phyloP scores from a whole-genome alignment of 75 land plant species.

The Pinus taeda region DNA sequence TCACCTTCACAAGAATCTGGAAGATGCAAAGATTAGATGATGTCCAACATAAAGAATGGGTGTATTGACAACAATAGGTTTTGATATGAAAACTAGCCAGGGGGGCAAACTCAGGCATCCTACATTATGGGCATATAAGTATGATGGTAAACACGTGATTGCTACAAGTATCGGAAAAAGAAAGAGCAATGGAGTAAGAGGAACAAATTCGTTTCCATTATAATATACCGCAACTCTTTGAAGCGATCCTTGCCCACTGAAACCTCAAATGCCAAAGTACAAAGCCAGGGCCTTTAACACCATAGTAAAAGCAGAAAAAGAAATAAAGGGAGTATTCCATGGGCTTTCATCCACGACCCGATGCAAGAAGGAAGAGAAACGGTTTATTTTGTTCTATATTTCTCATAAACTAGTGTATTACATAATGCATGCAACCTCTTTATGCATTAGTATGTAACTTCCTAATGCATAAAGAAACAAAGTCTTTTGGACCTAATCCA shows the following conservation, averaged over 20 bases:
- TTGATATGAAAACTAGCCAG: neutral
- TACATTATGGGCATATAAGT: neutral
- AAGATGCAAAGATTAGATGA: too few species aligned
- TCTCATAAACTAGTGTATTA: too few species aligned
- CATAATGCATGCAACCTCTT: too few species aligned
- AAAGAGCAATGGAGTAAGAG: neutral
- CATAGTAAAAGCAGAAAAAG: neutral
- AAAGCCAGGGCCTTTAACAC: neutral
- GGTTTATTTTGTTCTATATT: too few species aligned
- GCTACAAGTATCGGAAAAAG: constrained; percentile 1
- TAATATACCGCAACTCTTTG: neutral
- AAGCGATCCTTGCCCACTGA: constrained; percentile 2
- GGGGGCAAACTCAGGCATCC: neutral
- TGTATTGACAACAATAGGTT: neutral
- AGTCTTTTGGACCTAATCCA: too few species aligned
- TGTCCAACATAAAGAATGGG: neutral
- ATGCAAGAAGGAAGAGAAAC: too few species aligned
- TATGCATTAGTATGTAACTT: too few species aligned
- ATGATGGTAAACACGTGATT: neutral
- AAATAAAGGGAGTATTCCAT: too few species aligned
- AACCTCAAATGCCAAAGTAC: constrained; percentile 2
- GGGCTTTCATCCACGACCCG: too few species aligned
- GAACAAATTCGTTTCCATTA: neutral
- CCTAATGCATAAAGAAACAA: too few species aligned
- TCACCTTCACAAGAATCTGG: neutral